Conservation (phyloP, 495 filamentous ascomycete genomes). For the Lasiosphaeria miniovina region DNA sequence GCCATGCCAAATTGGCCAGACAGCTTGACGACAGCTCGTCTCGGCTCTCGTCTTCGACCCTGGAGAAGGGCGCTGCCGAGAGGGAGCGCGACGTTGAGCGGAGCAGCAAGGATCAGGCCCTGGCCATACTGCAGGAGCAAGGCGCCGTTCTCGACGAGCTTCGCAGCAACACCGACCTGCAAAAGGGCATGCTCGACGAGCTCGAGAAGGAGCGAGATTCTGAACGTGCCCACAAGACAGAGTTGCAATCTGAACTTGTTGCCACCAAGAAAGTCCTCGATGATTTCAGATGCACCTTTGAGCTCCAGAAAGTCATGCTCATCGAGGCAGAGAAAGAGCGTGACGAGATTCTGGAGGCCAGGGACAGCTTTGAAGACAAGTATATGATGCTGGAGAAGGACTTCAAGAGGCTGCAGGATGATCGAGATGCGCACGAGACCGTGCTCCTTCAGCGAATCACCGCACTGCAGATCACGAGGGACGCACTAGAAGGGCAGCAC, state of each 20-base stretch:
- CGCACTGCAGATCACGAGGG: constrained; percentile 33
- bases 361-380: constrained; percentile 31
- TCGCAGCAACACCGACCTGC: constrained; percentile 39
- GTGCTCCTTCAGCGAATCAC: constrained; percentile 34
- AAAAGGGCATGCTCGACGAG: constrained; percentile 35
- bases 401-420: constrained; percentile 23
- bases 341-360: constrained; percentile 32
- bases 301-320: constrained; percentile 36
- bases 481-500: constrained; percentile 36
- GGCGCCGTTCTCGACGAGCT: constrained; percentile 42
- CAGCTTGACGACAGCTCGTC: constrained; percentile 34
- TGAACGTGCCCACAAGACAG: constrained; percentile 22
- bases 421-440: constrained; percentile 37
- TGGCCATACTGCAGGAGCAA: constrained; percentile 35
- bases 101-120: constrained; percentile 18
- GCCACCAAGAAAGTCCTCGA: constrained; percentile 37
- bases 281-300: constrained; percentile 36
- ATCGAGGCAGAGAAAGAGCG: constrained; percentile 40
- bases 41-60: constrained; percentile 4
- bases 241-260: constrained; percentile 31
- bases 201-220: constrained; percentile 29
- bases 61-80: constrained; percentile 24
- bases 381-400: constrained; percentile 32
- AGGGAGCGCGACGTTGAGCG: constrained; percentile 32
- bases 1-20: constrained; percentile 29